phyloP scores from a whole-genome alignment of 2,329 filamentous ascomycete species.

The Diplocarpon mali region DNA sequence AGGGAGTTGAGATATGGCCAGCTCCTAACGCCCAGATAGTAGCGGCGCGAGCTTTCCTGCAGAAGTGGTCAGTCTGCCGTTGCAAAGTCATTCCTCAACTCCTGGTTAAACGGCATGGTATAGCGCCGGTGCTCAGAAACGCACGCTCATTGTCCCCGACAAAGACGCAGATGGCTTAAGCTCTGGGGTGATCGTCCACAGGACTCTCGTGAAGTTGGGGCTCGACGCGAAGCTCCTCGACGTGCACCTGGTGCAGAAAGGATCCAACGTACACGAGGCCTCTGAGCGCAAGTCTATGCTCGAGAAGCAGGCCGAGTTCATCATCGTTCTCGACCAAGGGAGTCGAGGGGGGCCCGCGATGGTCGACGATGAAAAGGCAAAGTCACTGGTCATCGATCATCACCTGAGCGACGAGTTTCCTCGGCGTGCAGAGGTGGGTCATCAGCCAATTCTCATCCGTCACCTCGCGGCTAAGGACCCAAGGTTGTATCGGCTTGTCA shows the following conservation, averaged over 20 bases:
- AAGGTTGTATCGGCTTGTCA: constrained; percentile 50
- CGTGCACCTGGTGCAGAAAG: constrained; percentile 49
- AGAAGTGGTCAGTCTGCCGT: constrained; percentile 38
- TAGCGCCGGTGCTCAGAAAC: constrained; percentile 40
- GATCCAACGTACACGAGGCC: constrained; percentile 45
- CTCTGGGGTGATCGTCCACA: constrained; percentile 51
- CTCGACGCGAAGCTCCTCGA: constrained; percentile 41
- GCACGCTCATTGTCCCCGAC: constrained; percentile 52
- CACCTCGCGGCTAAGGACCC: constrained; percentile 22
- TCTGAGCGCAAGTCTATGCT: constrained; percentile 41
- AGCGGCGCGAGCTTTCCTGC: constrained; percentile 43
- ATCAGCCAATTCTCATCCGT: background rate
- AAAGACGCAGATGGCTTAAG: constrained; percentile 59
- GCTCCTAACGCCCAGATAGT: constrained; percentile 45
- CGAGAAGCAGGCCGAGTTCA: constrained; percentile 38
- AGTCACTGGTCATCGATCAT: constrained; percentile 52
- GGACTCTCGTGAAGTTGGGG: constrained; percentile 47
- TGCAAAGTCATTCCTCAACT: background rate
- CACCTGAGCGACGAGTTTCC: constrained; percentile 50
- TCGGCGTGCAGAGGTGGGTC: constrained; percentile 23
- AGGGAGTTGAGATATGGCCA: constrained; percentile 42
- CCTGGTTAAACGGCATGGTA: background rate
- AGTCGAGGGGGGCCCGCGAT: constrained; percentile 44
- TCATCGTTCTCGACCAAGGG: constrained; percentile 57
- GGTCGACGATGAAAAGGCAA: constrained; percentile 35